Conservation (phyloP, 345 rosid species). For the Noccaea caerulescens region DNA sequence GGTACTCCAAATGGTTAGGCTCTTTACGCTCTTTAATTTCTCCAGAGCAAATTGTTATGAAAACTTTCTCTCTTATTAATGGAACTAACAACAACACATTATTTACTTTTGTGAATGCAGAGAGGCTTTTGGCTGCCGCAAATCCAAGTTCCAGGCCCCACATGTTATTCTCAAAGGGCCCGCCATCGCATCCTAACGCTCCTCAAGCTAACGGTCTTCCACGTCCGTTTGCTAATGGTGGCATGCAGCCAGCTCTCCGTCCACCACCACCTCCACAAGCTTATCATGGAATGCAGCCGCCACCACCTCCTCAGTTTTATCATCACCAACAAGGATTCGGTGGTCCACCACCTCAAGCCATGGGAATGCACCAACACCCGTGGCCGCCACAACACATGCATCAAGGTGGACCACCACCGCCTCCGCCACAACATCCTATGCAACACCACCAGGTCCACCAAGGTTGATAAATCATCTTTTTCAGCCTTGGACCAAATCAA, state of each 20-base stretch:
- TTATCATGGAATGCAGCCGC: conserved; percentile 67
- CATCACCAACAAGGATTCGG: conserved; percentile 43
- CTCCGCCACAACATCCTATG: conserved; percentile 66
- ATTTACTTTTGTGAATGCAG: conserved; percentile 44
- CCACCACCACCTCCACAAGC: conserved; percentile 73
- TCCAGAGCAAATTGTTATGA: not conserved
- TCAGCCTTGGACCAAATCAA: conserved; percentile 2
- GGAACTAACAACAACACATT: not conserved
- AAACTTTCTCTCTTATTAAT: not conserved
- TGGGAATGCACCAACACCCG: conserved; percentile 77
- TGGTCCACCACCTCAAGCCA: conserved; percentile 70
- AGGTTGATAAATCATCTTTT: conserved; percentile 19
- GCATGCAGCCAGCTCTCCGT: conserved; percentile 56
- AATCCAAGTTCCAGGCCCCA: conserved; percentile 92
- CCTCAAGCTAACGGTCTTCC: conserved; percentile 73
- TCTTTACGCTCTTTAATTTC: conserved; percentile 22
- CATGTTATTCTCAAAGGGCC: conserved; percentile 87
- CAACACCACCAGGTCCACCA: conserved; percentile 56
- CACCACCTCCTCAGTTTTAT: conserved; percentile 53
- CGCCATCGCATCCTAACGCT: conserved; percentile 52
- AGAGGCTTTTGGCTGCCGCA: conserved; percentile 96
- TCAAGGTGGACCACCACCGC: conserved; percentile 43
- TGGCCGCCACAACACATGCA: conserved; percentile 60
- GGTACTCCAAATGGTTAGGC: conserved; percentile 94
- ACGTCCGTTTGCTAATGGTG: conserved; percentile 72